Base-by-base conservation (phyloP, 768 basidiomycete species). In the Mycena filopes region DNA sequence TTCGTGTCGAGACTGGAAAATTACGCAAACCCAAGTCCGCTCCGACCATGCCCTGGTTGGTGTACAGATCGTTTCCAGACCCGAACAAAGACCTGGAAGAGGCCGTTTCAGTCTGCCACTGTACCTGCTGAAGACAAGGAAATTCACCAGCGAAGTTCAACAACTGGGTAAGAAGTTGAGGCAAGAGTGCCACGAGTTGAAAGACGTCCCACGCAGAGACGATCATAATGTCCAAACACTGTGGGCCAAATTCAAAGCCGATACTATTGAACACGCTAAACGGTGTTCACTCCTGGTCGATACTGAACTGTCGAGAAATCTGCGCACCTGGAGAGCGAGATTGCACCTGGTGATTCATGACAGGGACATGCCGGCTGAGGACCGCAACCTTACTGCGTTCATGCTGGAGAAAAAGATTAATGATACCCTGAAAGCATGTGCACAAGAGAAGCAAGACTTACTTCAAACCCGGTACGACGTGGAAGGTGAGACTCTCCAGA, bases 31-130 rank as follows among this genome's bases (percentile, higher is more conserved):
- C 12, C 54, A 33, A 3, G 43, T 68, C 8, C 25, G 25, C 6
- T 58, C 66, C 11, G 66, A 70, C 43, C 69, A 67, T 40, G 20
- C 18, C 13, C 42, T 68, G 20, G 55, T 64, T 16, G 23, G 55
- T 8, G 50, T 38, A 26, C 51, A 59, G 36, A 36, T 64, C 3
- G 50, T 51, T 25, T 46, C 26, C 25, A 48, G 55, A 47, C 18
- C 25, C n/a, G 46, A 56, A 2, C 54, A 48, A 12, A 49, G 42
- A n/a, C 33, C 59, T 0, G 67, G 67, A 0, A 60, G 53, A 41
- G 70, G 65, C 1, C 21, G 61, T 8, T 57, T 57, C 57, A 56
- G 50, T 15, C 36, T 64, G 1, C 62, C 62, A 2, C 38, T 59
- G 5, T 33, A 51, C 47, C 23, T 70, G 7, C 45, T 65, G 6